Evolutionary conservation across 306 rosid genomes (phyloP).

Genomic region (Potentilla sterilis): DNA sequence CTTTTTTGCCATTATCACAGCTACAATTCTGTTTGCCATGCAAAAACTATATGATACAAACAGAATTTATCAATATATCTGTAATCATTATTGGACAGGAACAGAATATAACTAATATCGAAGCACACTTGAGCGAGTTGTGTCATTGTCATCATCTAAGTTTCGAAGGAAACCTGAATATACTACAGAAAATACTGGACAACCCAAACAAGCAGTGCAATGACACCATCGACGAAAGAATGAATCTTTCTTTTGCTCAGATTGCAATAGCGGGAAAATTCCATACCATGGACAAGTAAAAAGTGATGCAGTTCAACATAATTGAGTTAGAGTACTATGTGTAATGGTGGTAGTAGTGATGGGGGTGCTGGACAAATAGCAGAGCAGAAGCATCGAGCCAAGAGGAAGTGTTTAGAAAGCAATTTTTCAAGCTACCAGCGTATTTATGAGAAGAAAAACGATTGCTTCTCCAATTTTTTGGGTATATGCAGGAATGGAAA

Average conservation of each 20-base stretch:
- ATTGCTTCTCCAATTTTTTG: neutral
- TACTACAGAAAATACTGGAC: neutral
- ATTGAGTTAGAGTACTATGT: neutral
- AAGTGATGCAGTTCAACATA: neutral
- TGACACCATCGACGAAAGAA: neutral
- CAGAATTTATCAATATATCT: neutral
- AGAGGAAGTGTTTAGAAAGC: neutral
- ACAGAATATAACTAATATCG: neutral
- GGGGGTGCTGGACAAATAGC: neutral
- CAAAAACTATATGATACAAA: neutral
- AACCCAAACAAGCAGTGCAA: neutral
- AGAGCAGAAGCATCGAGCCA: neutral
- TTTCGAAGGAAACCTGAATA: neutral
- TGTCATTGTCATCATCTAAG: neutral
- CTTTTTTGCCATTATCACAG: neutral
- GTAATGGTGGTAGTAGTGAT: neutral
- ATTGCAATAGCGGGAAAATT: neutral
- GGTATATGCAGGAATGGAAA: neutral
- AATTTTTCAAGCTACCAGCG: neutral
- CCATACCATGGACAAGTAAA: neutral
- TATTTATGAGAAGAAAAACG: neutral
- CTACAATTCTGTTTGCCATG: neutral
- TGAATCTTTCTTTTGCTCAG: neutral
- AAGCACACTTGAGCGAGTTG: neutral
- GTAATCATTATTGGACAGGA: neutral